Evolutionary conservation across 2,329 filamentous ascomycete genomes (phyloP).

Genomic region (Colletotrichum karsti): DNA sequence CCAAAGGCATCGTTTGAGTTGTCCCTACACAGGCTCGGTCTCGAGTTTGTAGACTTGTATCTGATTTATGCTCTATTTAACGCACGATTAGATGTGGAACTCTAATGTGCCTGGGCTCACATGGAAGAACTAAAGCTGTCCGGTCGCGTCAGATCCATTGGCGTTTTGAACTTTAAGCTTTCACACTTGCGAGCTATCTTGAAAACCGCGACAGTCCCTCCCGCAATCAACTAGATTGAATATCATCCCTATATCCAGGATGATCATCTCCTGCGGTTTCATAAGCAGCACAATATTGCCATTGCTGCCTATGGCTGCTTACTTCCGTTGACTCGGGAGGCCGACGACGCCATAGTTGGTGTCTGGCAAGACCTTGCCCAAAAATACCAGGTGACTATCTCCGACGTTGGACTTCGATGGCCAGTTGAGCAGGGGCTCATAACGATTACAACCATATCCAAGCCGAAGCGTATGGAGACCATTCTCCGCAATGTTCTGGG

Average conservation of each 20-base stretch:
- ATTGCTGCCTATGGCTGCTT: neutral
- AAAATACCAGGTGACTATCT: neutral
- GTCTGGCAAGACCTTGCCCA: neutral
- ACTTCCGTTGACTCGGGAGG: neutral
- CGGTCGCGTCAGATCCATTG: neutral
- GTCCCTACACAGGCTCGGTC: neutral
- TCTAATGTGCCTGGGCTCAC: neutral
- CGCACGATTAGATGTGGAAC: neutral
- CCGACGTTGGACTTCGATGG: neutral
- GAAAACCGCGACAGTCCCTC: neutral
- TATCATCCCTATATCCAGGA: neutral
- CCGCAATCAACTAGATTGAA: neutral
- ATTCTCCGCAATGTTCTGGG: neutral
- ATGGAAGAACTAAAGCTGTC: neutral
- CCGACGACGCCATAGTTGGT: neutral
- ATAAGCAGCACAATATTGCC: neutral
- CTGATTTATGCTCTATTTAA: neutral
- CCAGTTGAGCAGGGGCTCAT: neutral
- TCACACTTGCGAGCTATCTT: neutral
- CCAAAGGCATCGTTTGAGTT: neutral
- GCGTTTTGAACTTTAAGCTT: neutral
- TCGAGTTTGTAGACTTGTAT: neutral
- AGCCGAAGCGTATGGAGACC: neutral
- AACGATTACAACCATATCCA: neutral
- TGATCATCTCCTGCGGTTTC: neutral